Conservation (phyloP, 192 early-diverging fungal genomes). For the Haplosporangium gracile region DNA sequence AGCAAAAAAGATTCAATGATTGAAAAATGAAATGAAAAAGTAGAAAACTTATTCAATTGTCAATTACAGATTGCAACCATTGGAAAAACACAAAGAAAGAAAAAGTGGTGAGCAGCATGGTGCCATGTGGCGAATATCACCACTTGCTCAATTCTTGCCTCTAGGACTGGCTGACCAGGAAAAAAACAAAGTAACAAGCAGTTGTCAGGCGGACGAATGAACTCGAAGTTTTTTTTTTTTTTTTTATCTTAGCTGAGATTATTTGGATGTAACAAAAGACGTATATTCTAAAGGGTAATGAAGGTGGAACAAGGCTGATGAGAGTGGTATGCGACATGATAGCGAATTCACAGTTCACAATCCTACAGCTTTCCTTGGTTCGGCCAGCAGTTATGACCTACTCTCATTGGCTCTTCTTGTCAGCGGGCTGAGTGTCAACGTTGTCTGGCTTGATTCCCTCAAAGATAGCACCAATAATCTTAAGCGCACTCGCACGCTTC, state of each 20-base stretch:
- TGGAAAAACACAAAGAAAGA: background rate
- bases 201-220: background rate
- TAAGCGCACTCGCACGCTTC: conserved; percentile 85
- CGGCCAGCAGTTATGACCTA: background rate
- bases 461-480: conserved; percentile 89
- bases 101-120: background rate
- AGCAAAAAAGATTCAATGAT: background rate
- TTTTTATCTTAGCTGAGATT: background rate
- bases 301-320: background rate
- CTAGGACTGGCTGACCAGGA: no score
- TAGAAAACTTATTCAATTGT: background rate
- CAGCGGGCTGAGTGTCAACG: conserved; percentile 21
- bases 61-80: background rate
- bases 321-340: background rate
- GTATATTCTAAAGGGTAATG: background rate
- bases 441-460: conserved; percentile 76
- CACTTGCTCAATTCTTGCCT: no score
- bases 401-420: background rate
- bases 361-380: background rate
- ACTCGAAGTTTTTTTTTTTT: background rate
- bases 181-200: no score
- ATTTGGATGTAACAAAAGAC: background rate
- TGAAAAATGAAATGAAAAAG: background rate
- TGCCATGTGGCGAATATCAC: conserved; percentile 7
- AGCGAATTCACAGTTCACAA: background rate